Percentiles rank a stretch among this genome's conserved stretches.
Evolutionary conservation across 2,329 filamentous ascomycete genomes (phyloP).

Genomic region (Phialophora verrucosa): DNA sequence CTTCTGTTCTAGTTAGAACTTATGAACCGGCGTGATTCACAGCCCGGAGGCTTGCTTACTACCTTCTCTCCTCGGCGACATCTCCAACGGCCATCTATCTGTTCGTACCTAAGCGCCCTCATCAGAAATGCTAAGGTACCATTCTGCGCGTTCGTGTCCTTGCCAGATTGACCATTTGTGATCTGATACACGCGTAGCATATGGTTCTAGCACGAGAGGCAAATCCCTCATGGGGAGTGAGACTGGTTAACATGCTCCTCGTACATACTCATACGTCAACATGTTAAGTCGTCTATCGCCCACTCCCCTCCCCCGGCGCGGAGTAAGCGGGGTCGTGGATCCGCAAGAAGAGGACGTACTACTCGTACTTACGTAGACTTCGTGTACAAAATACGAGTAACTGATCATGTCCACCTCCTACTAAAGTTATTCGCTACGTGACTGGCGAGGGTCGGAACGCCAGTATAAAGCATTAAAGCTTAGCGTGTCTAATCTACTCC

Average conservation of each 20-base stretch:
- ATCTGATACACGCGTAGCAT: no score
- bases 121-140: constrained; percentile 31
- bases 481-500: not conserved
- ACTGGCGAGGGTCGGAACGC: not conserved
- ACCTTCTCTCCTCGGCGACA: constrained; percentile 9
- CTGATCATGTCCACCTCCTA: not conserved
- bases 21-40: not conserved
- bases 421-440: not conserved
- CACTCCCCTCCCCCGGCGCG: not conserved
- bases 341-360: not conserved
- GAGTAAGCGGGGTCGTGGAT: not conserved
- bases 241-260: no score
- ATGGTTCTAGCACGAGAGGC: no score
- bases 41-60: not conserved
- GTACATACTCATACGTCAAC: not conserved
- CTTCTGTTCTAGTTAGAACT: not conserved
- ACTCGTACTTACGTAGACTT: not conserved
- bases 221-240: no score
- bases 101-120: constrained; percentile 29
- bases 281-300: not conserved
- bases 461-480: not conserved
- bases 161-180: constrained; percentile 2
- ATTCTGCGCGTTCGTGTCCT: constrained; percentile 14
- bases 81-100: constrained; percentile 32
- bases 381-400: not conserved